A percentile compares a stretch with the other conserved stretches of the same genome.
These are phyloP conservation scores for Aegilops speltoides DNA, from an alignment of 176 grass and related monocot species.

Conservation along the genomic window DNA sequence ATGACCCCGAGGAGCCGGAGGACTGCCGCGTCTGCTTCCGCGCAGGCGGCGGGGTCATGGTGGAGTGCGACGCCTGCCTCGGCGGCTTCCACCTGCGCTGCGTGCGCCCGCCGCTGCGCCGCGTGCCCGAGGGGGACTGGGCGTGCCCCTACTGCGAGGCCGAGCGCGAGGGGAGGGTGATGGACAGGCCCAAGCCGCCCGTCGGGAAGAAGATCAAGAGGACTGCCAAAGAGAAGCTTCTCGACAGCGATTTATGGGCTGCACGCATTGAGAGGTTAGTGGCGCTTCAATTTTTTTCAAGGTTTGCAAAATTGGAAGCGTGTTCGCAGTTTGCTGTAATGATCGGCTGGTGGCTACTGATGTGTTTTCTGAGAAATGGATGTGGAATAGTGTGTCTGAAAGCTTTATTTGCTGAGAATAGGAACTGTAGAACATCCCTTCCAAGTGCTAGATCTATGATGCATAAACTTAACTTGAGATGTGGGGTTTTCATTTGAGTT, in stretches of 20 bases:
- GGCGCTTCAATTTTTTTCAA: neutral
- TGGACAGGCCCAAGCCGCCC: constrained; percentile 55
- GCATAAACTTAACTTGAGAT: neutral
- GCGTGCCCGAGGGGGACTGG: constrained; percentile 87
- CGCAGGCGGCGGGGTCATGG: constrained; percentile 54
- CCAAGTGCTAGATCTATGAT: neutral
- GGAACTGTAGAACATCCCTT: neutral
- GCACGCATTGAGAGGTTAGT: constrained; percentile 71
- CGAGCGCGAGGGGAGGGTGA: constrained; percentile 44
- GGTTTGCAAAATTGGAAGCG: neutral
- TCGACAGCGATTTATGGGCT: constrained; percentile 79
- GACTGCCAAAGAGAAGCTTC: constrained; percentile 82
- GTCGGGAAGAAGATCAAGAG: constrained; percentile 57
- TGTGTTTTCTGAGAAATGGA: neutral
- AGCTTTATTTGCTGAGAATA: neutral
- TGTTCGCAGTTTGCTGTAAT: neutral
- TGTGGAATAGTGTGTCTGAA: neutral
- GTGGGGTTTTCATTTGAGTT: neutral
- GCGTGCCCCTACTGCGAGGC: constrained; percentile 69
- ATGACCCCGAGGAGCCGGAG: constrained; percentile 59
- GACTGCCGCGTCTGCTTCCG: constrained; percentile 79
- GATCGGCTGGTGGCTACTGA: neutral
- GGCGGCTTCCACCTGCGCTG: constrained; percentile 88
- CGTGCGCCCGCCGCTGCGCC: constrained; percentile 68
- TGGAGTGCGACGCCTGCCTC: constrained; percentile 91